phyloP scores from a whole-genome alignment of 257 asterid species.

The Plectranthus barbatus region DNA sequence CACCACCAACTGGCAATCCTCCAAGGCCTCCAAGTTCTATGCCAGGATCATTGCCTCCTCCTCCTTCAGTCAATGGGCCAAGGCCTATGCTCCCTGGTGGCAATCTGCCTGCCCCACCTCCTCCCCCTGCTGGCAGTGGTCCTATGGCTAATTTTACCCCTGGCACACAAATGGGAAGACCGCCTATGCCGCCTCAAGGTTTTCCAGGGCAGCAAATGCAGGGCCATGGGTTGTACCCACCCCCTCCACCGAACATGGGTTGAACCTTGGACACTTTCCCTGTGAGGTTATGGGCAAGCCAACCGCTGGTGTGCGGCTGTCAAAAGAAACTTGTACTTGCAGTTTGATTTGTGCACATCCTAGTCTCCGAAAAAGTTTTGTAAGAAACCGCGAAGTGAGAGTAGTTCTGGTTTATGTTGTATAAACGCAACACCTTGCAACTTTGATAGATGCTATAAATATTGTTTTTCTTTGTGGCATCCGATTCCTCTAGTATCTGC shows the following conservation, averaged over 20 bases:
- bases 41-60: conserved; percentile 57
- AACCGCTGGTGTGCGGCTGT: neutral
- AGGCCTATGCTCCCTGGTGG: conserved; percentile 99
- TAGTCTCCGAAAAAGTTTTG: neutral
- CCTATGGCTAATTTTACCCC: conserved; percentile 81
- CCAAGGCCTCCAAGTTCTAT: conserved; percentile 43
- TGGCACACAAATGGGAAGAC: conserved; percentile 76
- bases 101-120: conserved; percentile 86
- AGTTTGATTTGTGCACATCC: neutral
- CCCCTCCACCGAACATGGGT: conserved; percentile 78
- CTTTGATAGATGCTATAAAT: neutral
- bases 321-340: neutral
- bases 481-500: no score
- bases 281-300: neutral
- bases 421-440: neutral
- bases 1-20: conserved; percentile 40
- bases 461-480: no score
- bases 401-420: neutral
- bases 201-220: conserved; percentile 70
- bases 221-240: conserved; percentile 52
- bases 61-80: conserved; percentile 69
- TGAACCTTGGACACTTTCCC: conserved; percentile 8
- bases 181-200: conserved; percentile 74
- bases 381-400: neutral
- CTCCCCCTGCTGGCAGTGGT: conserved; percentile 70